These are phyloP conservation scores for Rosa multiflora DNA, from an alignment of 306 rosid species.

Conservation along the genomic window DNA sequence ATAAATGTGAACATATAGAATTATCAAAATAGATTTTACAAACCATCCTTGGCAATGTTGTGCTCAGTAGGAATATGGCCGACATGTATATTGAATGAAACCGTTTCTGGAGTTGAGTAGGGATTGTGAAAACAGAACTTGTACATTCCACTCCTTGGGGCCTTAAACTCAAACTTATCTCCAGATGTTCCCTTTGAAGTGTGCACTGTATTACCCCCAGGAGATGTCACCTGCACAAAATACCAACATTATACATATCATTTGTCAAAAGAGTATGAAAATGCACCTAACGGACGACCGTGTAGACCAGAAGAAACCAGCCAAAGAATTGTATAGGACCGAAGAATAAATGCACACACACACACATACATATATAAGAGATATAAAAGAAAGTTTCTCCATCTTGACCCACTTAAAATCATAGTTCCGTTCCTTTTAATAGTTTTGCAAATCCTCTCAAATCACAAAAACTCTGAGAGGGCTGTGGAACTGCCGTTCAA, in stretches of 20 bases:
- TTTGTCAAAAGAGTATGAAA: conserved; percentile 11
- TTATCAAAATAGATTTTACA: conserved; percentile 20
- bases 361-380: background rate
- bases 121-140: conserved; percentile 96
- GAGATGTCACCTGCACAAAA: conserved; percentile 75
- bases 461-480: background rate
- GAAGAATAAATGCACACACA: background rate
- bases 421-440: background rate
- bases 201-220: conserved; percentile 67
- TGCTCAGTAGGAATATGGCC: conserved; percentile 97
- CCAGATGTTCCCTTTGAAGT: conserved; percentile 84
- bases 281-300: background rate
- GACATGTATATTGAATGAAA: conserved; percentile 93
- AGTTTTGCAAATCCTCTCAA: background rate
- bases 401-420: background rate
- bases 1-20: background rate
- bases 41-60: conserved; percentile 94
- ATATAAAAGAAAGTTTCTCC: too few species aligned
- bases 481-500: background rate
- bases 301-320: background rate
- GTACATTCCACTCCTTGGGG: conserved; percentile 88
- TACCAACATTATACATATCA: conserved; percentile 3
- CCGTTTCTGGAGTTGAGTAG: conserved; percentile 94
- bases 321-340: background rate
- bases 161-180: conserved; percentile 84